Percentiles rank a stretch among this genome's conserved stretches.
phyloP scores from a whole-genome alignment of 2,329 filamentous ascomycete genomes.

The Pseudogymnoascus sp. region DNA sequence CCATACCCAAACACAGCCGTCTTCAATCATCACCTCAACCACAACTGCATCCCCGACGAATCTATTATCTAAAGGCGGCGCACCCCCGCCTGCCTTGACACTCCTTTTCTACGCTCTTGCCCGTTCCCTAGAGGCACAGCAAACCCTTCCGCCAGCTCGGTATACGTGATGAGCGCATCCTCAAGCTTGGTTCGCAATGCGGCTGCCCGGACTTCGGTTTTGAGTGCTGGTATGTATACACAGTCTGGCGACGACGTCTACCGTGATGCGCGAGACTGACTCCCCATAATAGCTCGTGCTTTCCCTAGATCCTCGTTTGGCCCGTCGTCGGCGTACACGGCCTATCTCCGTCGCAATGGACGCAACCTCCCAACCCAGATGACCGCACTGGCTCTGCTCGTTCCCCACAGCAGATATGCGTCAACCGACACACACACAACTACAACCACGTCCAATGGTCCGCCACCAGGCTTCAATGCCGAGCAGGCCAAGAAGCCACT shows the following conservation, averaged over 20 bases:
- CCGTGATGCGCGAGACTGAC: not conserved
- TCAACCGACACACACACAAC: slow-evolving; percentile 49
- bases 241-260: slow-evolving; percentile 10
- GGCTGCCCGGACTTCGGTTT: slow-evolving; percentile 26
- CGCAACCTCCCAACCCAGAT: slow-evolving; percentile 27
- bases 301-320: slow-evolving; percentile 22
- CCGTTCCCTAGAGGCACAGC: not conserved
- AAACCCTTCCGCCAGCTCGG: not conserved
- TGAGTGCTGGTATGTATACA: slow-evolving; percentile 23
- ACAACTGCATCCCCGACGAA: not conserved
- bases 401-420: slow-evolving; percentile 46
- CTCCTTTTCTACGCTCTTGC: not conserved
- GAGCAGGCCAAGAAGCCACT: slow-evolving; percentile 62
- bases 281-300: slow-evolving; percentile 22
- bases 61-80: slow-evolving; percentile 2
- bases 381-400: slow-evolving; percentile 48
- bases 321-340: slow-evolving; percentile 26
- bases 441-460: slow-evolving; percentile 40
- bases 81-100: not conserved
- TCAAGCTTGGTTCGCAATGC: slow-evolving; percentile 31
- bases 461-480: slow-evolving; percentile 65
- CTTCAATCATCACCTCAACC: not conserved
- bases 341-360: slow-evolving; percentile 29
- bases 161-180: slow-evolving; percentile 29
- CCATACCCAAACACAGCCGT: not conserved